Conservation (phyloP, 1,284 basidiomycete genomes). For the Melampsora larici-populina region DNA sequence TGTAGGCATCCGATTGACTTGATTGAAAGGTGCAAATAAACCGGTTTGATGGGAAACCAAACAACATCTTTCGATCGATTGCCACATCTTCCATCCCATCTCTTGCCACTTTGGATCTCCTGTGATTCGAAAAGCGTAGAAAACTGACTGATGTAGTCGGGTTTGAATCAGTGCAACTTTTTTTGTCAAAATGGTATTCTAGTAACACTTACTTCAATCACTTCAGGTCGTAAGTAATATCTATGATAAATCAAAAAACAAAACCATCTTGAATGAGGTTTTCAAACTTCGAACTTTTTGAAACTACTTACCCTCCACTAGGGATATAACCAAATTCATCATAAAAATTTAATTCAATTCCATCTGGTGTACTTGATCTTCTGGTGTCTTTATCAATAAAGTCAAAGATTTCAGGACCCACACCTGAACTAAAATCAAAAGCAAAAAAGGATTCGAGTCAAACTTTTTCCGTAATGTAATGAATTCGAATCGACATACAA, state of each 20-base stretch:
- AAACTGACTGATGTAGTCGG: conserved; percentile 45
- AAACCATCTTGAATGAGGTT: not conserved
- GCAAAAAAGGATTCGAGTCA: too few species aligned
- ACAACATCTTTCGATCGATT: not conserved
- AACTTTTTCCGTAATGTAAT: too few species aligned
- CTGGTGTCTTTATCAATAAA: conserved; percentile 46
- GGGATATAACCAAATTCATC: not conserved
- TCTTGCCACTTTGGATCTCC: conserved; percentile 46
- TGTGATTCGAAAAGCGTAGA: conserved; percentile 49
- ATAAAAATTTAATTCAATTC: not conserved
- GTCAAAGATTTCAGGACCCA: conserved; percentile 49
- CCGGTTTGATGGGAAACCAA: not conserved
- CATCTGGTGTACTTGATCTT: conserved; percentile 43
- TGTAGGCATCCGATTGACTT: not conserved
- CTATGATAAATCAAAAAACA: conserved; percentile 19
- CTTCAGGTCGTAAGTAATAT: conserved; percentile 50
- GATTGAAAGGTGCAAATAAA: not conserved
- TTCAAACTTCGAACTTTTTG: not conserved
- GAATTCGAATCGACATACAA: too few species aligned
- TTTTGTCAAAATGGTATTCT: not conserved
- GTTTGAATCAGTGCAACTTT: not conserved
- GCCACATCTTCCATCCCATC: conserved; percentile 29
- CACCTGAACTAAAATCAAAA: conserved; percentile 44
- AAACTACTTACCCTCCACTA: not conserved
- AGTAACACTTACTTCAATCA: conserved; percentile 21